Base-by-base conservation (phyloP, 441 rosid species). In the Jatropha podagrica region DNA sequence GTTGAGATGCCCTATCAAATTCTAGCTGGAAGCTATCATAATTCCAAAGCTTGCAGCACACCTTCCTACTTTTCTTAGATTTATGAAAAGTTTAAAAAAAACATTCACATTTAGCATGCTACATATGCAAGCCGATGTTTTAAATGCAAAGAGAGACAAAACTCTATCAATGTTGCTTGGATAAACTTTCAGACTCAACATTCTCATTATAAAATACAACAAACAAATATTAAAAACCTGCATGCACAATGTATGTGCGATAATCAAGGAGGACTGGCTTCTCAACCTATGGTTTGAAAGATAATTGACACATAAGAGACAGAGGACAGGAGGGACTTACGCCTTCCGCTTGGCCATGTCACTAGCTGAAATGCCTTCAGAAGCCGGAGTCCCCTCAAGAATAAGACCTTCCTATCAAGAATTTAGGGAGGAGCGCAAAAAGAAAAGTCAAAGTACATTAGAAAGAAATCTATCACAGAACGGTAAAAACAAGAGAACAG, bases 361-460 rank as follows among this genome's bases (percentile, higher is more conserved):
- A 76, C 83, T 84, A 40, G 86, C 84, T 65, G 99, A 95, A 80
- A 95, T 95, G 83, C 93, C 98, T 85, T 86, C 84, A 73, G 98
- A 89, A 80, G 99, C 95, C 65, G 92, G 90, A 76, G 95, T 88
- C 68, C 97, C 98, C 77, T 95, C 99, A 65, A 89, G 83, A 73
- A 95, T 87, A 80, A 85, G 83, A 68, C 98, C 99, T 87, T 95
- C 99, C 99, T 93, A 82, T 74, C 68, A 81, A 68, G 62, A 76
- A 74, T 64, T 72, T n/a, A 13, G 41, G 61, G 60, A 65, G 65
- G 20, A 61, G 66, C 72, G 42, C 23, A 51, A n/a, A 58, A 6
- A 58, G 58, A 70, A 64, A 49, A 49, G 67, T 67, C 74, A 74
- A 67, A 54, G 15, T 61, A 74, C 17, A 20, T 32, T 13, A 38